Conservation (phyloP, 148 eudicot species). For the Vaccinium macrocarpon region DNA sequence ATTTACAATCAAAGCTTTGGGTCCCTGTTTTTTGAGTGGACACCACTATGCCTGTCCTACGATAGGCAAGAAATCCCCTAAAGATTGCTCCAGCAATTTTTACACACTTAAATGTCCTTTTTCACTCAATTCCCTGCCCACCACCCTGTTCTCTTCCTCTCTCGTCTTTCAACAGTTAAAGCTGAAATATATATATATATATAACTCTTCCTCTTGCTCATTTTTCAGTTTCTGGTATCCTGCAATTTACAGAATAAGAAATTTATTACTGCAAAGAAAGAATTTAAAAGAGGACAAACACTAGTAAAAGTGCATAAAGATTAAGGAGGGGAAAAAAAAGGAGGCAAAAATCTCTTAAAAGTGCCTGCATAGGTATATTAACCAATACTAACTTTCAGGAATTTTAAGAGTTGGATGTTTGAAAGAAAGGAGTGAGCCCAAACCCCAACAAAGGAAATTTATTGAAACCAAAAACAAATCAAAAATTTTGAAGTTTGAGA, state of each 20-base stretch:
- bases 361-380: not conserved
- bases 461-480: conserved; percentile 8
- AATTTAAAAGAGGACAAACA: not conserved
- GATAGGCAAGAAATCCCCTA: conserved; percentile 55
- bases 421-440: not conserved
- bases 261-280: not conserved
- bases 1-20: conserved; percentile 9
- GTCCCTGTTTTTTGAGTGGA: conserved; percentile 29
- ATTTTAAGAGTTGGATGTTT: not conserved
- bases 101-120: conserved; percentile 31
- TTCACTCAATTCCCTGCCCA: conserved; percentile 32
- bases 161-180: conserved; percentile 25
- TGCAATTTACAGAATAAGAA: conserved; percentile 19
- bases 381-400: not conserved
- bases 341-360: not conserved
- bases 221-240: conserved; percentile 17
- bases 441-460: not conserved
- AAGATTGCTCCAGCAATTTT: conserved; percentile 38
- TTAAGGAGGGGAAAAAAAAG: not conserved
- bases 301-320: not conserved
- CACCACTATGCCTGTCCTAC: conserved; percentile 37
- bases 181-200: conserved; percentile 8
- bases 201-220: conserved; percentile 16
- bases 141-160: not conserved
- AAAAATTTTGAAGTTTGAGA: too few species aligned